A percentile compares a stretch with the other conserved stretches of the same genome.
These are phyloP conservation scores for Vitis hybrid DNA, from an alignment of 177 flowering plant species.

Conservation along the genomic window DNA sequence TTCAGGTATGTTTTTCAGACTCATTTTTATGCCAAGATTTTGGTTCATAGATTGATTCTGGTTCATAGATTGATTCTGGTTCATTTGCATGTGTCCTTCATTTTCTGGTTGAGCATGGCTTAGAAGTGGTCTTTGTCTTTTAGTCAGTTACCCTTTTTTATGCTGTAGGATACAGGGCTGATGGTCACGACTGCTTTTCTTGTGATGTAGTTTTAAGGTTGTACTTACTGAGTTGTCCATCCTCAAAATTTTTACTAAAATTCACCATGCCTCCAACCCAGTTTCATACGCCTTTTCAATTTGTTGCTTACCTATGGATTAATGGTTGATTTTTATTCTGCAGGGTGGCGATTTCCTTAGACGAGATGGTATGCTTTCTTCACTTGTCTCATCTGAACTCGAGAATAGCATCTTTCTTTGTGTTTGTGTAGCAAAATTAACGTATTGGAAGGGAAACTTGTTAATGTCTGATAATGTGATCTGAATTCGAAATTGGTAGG, in stretches of 20 bases:
- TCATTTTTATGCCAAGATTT: not conserved
- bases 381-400: not conserved
- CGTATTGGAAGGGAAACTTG: too few species aligned
- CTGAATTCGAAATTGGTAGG: too few species aligned
- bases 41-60: not conserved
- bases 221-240: slow-evolving; percentile 58
- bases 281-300: slow-evolving; percentile 6
- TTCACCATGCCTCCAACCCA: slow-evolving; percentile 29
- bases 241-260: slow-evolving; percentile 33
- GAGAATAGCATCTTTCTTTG: too few species aligned
- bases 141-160: slow-evolving; percentile 73
- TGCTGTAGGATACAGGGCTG: slow-evolving; percentile 96
- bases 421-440: too few species aligned
- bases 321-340: slow-evolving; percentile 18
- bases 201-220: slow-evolving; percentile 95
- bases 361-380: slow-evolving; percentile 57
- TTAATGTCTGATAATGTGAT: too few species aligned
- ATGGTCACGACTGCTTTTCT: slow-evolving; percentile 85
- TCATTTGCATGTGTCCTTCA: slow-evolving; percentile 14
- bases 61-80: slow-evolving; percentile 5
- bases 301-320: slow-evolving; percentile 2
- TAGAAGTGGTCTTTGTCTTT: slow-evolving; percentile 54
- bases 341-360: slow-evolving; percentile 74
- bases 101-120: slow-evolving; percentile 38
- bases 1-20: slow-evolving; percentile 57